phyloP scores from a whole-genome alignment of 2,329 filamentous ascomycete genomes.

The Pseudogymnoascus sp. region DNA sequence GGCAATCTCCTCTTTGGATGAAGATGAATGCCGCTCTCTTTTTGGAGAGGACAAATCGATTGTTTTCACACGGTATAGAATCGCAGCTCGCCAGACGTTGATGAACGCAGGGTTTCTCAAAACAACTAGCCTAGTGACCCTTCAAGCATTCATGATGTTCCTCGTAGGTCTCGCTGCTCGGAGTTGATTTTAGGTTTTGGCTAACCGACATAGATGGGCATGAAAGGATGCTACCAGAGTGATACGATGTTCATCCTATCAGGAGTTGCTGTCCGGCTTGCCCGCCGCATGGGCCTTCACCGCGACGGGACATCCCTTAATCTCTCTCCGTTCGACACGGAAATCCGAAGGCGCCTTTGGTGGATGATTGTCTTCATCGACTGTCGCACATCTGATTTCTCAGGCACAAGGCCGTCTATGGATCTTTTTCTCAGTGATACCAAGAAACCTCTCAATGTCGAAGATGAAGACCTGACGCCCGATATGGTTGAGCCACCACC shows the following conservation, averaged over 20 bases:
- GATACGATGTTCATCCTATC: conserved; percentile 12
- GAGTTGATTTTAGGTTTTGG: not conserved
- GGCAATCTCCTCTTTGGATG: conserved; percentile 8
- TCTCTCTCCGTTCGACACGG: conserved; percentile 43
- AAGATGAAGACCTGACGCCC: conserved; percentile 43
- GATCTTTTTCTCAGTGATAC: conserved; percentile 40
- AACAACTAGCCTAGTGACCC: conserved; percentile 12
- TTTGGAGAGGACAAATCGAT: conserved; percentile 13
- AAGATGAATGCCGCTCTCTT: conserved; percentile 12
- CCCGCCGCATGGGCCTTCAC: conserved; percentile 17
- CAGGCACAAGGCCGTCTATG: conserved; percentile 33
- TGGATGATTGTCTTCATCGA: conserved; percentile 48
- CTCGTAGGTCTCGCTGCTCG: conserved; percentile 11
- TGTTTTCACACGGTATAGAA: conserved; percentile 11
- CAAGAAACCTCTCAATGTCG: conserved; percentile 42
- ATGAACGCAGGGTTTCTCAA: conserved; percentile 15
- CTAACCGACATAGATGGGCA: conserved; percentile 11
- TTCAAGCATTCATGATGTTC: conserved; percentile 16
- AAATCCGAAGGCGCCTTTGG: conserved; percentile 50
- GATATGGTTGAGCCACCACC: conserved; percentile 36
- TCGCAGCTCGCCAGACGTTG: conserved; percentile 13
- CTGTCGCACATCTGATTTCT: conserved; percentile 47
- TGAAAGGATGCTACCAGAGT: conserved; percentile 9
- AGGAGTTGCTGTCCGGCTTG: conserved; percentile 15
- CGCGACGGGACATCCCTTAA: conserved; percentile 42